These are phyloP conservation scores for Gnetum montanum DNA, from an alignment of 75 land plant genomes.

Conservation along the genomic window DNA sequence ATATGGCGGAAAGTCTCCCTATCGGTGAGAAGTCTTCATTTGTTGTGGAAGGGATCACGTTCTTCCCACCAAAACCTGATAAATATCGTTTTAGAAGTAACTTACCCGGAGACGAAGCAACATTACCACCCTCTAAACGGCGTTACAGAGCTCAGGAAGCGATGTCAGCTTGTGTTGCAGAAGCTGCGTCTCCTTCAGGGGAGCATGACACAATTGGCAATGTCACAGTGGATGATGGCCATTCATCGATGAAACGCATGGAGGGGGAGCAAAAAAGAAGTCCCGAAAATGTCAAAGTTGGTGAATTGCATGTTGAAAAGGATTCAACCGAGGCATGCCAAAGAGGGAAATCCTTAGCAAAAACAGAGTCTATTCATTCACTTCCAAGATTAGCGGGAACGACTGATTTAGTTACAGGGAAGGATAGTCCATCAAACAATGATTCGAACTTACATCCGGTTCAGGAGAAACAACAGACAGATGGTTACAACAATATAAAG, in stretches of 20 bases:
- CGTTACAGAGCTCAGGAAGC: constrained; percentile 51
- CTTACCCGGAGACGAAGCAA: constrained; percentile 55
- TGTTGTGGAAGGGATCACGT: constrained; percentile 10
- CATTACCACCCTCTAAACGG: constrained; percentile 47
- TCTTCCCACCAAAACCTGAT: constrained; percentile 36
- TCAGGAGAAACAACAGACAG: not conserved
- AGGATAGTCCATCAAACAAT: too few relatives aligned
- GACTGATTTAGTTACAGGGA: too few relatives aligned
- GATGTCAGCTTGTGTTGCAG: constrained; percentile 44
- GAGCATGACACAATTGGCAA: not conserved
- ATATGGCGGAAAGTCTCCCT: constrained; percentile 3
- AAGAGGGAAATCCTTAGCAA: too few relatives aligned
- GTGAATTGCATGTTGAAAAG: constrained; percentile 1
- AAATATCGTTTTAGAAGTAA: constrained; percentile 15
- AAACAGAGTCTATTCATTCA: too few relatives aligned
- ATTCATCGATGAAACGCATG: not conserved
- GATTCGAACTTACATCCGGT: too few relatives aligned
- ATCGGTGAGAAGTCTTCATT: not conserved
- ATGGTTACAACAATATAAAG: not conserved
- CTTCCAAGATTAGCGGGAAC: too few relatives aligned
- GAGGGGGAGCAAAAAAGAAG: not conserved
- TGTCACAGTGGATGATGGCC: not conserved
- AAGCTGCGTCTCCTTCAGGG: constrained; percentile 16
- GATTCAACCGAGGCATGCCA: too few relatives aligned
- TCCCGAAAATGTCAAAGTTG: constrained; percentile 1